Evolutionary conservation across 495 filamentous ascomycete species (phyloP), one percentile per base, ranked within the genome.

Genomic region (Sabuloglossum arenarium): DNA sequence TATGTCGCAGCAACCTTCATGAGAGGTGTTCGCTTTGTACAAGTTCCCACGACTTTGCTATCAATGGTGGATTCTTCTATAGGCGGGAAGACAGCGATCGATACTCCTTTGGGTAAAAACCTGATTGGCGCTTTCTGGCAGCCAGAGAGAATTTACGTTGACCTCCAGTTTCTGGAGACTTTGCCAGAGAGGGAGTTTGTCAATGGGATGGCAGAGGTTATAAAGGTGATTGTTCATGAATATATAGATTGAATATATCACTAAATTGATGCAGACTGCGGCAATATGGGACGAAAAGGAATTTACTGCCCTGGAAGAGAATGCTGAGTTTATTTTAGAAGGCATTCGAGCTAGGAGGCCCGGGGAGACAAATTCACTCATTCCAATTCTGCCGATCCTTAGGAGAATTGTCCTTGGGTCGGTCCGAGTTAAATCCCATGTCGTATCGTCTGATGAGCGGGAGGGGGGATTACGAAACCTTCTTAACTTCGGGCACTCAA

Each of bases 31-130:
- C 85, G 85, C 61, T 94, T 91, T 69, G 87, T 95, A 32, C 93
- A 98, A 70, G 88, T 97, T 54, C 91, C 91, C 1, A 97, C 91
- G 42, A 94, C 89, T 0, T 74, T 98, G 37, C 77, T 98, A 56
- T 78, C 93, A 58, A 98, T 98, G 91, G 91, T 98, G 21, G 91
- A 98, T 70, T 96, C 89, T 30, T 94, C 88, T 43, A 95, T 98
- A 67, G 91, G 91, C 55, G 91, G 91, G 46, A 98, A 98, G 76
- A 97, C 93, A 16, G 91, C 91, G 54, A 96, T 98, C 66, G 91
- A 98, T 63, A 90, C 85, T 0, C 89, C 91, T n/a, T 75, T 87
- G 62, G 91, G 91, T 51, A 98, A 98, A 74, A 98, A 98, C 65
- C 72, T 98, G 53, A 85, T 97, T 46, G 91, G 91, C 23, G 78